These are phyloP conservation scores for Mucuna pruriens DNA, from an alignment of 306 rosid species.

Conservation along the genomic window DNA sequence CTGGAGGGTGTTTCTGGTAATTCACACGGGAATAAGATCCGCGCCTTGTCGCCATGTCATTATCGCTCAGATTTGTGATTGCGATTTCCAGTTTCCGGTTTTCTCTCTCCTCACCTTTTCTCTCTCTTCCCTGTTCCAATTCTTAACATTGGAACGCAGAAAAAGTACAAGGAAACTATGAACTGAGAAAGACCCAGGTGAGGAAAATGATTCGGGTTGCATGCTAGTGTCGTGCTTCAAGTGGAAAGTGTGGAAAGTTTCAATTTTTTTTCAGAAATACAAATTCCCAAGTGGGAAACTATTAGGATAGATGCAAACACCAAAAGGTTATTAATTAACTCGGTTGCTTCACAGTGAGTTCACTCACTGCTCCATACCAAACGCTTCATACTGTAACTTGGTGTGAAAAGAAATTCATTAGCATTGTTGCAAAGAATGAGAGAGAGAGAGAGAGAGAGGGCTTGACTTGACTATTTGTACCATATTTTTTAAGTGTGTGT, in stretches of 20 bases:
- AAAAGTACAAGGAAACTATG: not conserved
- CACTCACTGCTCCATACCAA: slow-evolving; percentile 12
- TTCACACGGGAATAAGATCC: slow-evolving; percentile 64
- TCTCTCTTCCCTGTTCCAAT: slow-evolving; percentile 9
- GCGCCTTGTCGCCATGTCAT: slow-evolving; percentile 68
- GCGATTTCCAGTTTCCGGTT: slow-evolving; percentile 53
- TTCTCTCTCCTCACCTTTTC: not conserved
- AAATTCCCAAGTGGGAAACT: slow-evolving; percentile 3
- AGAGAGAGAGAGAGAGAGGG: slow-evolving; percentile 16
- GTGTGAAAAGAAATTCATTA: slow-evolving; percentile 40
- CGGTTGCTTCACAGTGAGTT: not conserved
- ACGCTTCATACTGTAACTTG: not conserved
- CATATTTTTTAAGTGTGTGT: not conserved
- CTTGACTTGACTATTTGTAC: slow-evolving; percentile 30
- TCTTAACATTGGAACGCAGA: not conserved
- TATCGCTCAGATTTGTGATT: slow-evolving; percentile 80
- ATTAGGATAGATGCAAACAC: too few species aligned
- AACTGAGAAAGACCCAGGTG: slow-evolving; percentile 24
- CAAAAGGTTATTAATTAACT: not conserved
- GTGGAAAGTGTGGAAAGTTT: not conserved
- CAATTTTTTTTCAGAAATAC: not conserved
- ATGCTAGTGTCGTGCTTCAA: not conserved
- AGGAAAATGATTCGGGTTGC: slow-evolving; percentile 7
- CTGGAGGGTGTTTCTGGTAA: slow-evolving; percentile 36
- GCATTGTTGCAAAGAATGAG: slow-evolving; percentile 28